Percentiles rank a stretch among this genome's conserved stretches.
These are phyloP conservation scores for Dipteronia dyeriana DNA, from an alignment of 345 rosid genomes.

Conservation along the genomic window DNA sequence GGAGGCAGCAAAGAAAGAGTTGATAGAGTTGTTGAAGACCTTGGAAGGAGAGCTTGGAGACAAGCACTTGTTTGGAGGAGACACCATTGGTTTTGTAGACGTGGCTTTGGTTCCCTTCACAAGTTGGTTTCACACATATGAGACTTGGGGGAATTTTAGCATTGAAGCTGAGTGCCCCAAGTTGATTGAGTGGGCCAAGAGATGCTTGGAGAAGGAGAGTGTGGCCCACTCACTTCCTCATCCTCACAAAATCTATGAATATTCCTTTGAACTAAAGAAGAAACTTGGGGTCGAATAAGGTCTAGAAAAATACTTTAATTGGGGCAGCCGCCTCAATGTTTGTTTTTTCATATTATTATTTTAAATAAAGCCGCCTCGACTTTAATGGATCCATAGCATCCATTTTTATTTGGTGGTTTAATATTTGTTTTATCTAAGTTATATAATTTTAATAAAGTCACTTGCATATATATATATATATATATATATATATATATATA, in stretches of 20 bases:
- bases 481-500: too few relatives aligned
- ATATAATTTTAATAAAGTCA: too few relatives aligned
- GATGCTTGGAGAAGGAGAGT: conserved; percentile 10
- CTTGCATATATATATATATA: too few relatives aligned
- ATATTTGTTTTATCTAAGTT: too few relatives aligned
- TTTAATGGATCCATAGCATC: too few relatives aligned
- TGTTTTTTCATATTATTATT: too few relatives aligned
- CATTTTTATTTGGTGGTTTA: too few relatives aligned
- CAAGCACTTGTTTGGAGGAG: conserved; percentile 13
- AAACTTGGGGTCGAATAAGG: background rate
- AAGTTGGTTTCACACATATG: conserved; percentile 9
- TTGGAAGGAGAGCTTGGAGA: conserved; percentile 22
- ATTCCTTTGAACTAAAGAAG: background rate
- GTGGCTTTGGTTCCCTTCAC: conserved; percentile 2
- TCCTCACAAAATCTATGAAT: conserved; percentile 6
- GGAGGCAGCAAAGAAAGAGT: conserved; percentile 17
- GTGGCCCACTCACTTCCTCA: background rate
- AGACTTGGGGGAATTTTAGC: conserved; percentile 13
- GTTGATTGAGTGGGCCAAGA: background rate
- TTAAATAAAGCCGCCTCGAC: too few relatives aligned
- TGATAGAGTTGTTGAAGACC: conserved; percentile 5
- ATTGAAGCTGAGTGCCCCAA: conserved; percentile 26
- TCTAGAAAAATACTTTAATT: too few relatives aligned
- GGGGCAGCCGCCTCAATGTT: too few relatives aligned
- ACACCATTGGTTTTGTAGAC: conserved; percentile 18